These are phyloP conservation scores for Ophioceras dolichostomum DNA, from an alignment of 2,329 filamentous ascomycete genomes.

Conservation along the genomic window DNA sequence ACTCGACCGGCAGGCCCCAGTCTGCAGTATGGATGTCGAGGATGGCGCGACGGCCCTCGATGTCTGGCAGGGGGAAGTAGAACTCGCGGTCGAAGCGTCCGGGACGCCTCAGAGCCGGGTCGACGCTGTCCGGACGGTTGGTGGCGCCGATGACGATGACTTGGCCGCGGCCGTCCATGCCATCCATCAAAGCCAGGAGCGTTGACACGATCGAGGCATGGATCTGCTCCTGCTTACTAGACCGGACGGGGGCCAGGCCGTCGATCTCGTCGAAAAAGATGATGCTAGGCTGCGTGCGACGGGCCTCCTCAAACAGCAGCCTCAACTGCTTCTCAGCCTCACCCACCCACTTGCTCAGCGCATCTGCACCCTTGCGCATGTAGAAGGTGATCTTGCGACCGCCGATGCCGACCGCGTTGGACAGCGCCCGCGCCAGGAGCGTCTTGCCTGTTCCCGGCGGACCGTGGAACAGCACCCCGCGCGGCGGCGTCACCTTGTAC, in stretches of 20 bases:
- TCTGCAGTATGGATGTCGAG: slow-evolving; percentile 91
- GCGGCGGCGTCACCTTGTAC: slow-evolving; percentile 86
- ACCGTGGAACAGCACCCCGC: slow-evolving; percentile 92
- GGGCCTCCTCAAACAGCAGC: slow-evolving; percentile 86
- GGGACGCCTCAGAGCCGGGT: slow-evolving; percentile 85
- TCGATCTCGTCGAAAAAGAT: slow-evolving; percentile 99
- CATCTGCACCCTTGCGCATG: slow-evolving; percentile 98
- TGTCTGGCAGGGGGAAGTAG: slow-evolving; percentile 86
- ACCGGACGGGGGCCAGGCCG: slow-evolving; percentile 86
- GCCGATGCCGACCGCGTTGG: slow-evolving; percentile 78
- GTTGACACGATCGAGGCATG: slow-evolving; percentile 96
- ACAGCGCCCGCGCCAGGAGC: slow-evolving; percentile 81
- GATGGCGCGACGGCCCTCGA: slow-evolving; percentile 69
- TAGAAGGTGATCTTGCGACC: slow-evolving; percentile 97
- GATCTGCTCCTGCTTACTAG: slow-evolving; percentile 97
- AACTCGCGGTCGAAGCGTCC: slow-evolving; percentile 96
- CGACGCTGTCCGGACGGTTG: slow-evolving; percentile 91
- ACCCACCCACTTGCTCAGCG: slow-evolving; percentile 96
- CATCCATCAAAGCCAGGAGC: slow-evolving; percentile 88
- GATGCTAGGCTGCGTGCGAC: slow-evolving; percentile 93
- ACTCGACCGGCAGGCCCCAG: slow-evolving; percentile 70
- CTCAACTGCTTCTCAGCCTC: slow-evolving; percentile 93
- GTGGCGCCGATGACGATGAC: slow-evolving; percentile 99
- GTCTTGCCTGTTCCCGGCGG: slow-evolving; percentile 97
- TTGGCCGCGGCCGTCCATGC: slow-evolving; percentile 95